phyloP scores from a whole-genome alignment of 2,329 filamentous ascomycete species.

The Seiridium cupressi region DNA sequence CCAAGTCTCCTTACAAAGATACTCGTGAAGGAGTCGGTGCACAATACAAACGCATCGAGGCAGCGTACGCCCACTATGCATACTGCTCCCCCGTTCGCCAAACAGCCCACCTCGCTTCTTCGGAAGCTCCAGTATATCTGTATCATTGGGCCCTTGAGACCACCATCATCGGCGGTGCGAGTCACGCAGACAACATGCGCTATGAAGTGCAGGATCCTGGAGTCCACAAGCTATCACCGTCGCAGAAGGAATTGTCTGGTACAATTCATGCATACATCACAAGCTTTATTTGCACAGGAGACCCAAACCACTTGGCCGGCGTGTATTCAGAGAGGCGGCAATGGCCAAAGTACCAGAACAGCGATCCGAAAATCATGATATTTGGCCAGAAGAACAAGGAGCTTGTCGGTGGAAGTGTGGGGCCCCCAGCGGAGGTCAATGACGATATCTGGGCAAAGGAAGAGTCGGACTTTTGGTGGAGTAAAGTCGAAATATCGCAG shows the following conservation, averaged over 20 bases:
- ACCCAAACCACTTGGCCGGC: conserved; percentile 37
- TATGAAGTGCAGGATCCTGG: conserved; percentile 42
- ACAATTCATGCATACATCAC: conserved; percentile 45
- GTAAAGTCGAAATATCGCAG: conserved; percentile 34
- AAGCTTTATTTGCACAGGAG: conserved; percentile 44
- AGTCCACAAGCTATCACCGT: conserved; percentile 30
- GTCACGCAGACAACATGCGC: conserved; percentile 45
- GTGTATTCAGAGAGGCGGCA: conserved; percentile 14
- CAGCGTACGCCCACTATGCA: conserved; percentile 53
- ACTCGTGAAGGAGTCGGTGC: conserved; percentile 37
- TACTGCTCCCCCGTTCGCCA: conserved; percentile 52
- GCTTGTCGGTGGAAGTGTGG: conserved; percentile 39
- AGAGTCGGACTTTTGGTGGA: conserved; percentile 48
- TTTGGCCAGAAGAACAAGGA: conserved; percentile 47
- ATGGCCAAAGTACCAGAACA: conserved; percentile 7
- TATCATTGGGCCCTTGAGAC: conserved; percentile 53
- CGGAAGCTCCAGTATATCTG: conserved; percentile 40
- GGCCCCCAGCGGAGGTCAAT: conserved; percentile 32
- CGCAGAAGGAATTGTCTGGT: conserved; percentile 39
- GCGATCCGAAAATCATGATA: conserved; percentile 30
- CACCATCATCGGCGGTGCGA: conserved; percentile 40
- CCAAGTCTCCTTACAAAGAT: conserved; percentile 36
- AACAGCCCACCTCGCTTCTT: conserved; percentile 41
- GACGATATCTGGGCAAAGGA: conserved; percentile 39
- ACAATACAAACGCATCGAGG: conserved; percentile 54